Percentiles rank a stretch among this genome's conserved stretches.
phyloP scores from a whole-genome alignment of 768 basidiomycete species.

The Mycena indigotica region DNA sequence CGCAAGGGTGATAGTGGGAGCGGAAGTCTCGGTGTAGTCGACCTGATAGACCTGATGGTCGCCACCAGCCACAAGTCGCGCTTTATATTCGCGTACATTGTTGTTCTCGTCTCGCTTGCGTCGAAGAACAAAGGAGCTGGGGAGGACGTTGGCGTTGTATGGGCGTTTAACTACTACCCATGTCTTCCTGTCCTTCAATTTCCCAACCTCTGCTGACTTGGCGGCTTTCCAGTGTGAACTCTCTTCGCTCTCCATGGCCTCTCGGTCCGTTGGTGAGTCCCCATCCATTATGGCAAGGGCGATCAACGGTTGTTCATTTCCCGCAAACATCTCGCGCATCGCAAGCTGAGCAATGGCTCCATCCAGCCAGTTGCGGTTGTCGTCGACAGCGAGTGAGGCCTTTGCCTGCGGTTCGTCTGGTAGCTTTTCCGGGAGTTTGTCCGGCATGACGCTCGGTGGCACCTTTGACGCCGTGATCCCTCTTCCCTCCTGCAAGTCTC shows the following conservation, averaged over 20 bases:
- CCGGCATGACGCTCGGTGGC: background rate
- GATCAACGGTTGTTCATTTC: background rate
- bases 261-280: too few relatives aligned
- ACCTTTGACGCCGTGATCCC: background rate
- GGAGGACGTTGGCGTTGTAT: background rate
- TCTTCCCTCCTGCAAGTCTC: too few relatives aligned
- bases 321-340: background rate
- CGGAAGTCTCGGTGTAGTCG: too few relatives aligned
- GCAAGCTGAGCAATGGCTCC: background rate
- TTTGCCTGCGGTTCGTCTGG: too few relatives aligned
- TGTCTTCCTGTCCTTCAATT: constrained; percentile 4
- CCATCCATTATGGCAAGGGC: background rate
- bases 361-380: background rate
- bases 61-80: constrained; percentile 3
- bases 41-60: constrained; percentile 32
- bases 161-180: background rate
- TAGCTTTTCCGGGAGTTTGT: too few relatives aligned
- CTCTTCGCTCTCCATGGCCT: background rate
- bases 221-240: background rate
- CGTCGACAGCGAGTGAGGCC: background rate
- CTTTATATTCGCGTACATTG: background rate
- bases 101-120: too few relatives aligned
- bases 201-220: background rate
- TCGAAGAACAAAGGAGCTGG: background rate
- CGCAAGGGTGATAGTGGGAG: too few relatives aligned